Conservation (phyloP, 176 grass and related monocot species). For the Musa beccarii region DNA sequence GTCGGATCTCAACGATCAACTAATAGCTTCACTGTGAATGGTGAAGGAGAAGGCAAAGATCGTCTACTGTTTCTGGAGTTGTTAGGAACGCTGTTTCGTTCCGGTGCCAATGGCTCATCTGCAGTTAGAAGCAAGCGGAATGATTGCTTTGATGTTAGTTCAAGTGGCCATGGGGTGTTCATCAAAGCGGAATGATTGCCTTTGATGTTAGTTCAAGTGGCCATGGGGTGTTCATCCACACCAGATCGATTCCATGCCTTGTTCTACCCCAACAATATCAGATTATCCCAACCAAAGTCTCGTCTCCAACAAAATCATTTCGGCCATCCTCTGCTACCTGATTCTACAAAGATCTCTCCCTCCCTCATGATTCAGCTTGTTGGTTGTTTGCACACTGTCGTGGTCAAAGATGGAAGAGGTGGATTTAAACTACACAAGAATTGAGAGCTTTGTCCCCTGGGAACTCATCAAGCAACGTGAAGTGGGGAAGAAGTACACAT, state of each 20-base stretch:
- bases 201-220: background rate
- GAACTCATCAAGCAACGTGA: conserved; percentile 1
- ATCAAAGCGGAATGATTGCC: background rate
- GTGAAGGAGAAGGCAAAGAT: no score
- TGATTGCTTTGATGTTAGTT: background rate
- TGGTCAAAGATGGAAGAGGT: background rate
- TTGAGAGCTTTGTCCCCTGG: background rate
- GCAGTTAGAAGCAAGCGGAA: background rate
- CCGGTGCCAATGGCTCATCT: no score
- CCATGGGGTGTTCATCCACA: no score
- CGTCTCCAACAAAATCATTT: background rate
- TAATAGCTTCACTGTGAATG: no score
- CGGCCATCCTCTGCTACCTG: no score
- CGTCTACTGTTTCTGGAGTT: no score
- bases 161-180: background rate
- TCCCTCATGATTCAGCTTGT: background rate
- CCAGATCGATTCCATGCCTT: background rate
- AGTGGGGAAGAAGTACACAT: background rate
- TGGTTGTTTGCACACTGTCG: background rate
- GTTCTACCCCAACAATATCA: background rate
- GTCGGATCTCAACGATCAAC: no score
- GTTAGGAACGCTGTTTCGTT: no score
- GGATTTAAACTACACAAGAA: background rate
- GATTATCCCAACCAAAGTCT: background rate
- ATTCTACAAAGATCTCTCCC: no score